These are phyloP conservation scores for Magnusiomyces paraingens DNA, from an alignment of 1,139 yeast genomes.

Conservation along the genomic window DNA sequence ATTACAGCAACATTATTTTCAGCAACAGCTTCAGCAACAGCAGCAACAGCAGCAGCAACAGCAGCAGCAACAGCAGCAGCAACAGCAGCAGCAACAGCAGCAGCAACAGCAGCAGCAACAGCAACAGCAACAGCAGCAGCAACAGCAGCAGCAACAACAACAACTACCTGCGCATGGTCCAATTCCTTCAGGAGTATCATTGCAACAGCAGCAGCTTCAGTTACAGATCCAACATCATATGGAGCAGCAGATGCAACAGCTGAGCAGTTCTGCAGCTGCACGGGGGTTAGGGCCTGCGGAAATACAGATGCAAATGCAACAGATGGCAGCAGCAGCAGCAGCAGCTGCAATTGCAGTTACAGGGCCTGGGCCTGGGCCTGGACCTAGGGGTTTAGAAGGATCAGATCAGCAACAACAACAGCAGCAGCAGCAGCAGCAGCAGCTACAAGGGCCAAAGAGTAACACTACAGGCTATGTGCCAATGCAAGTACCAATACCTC, in stretches of 20 bases:
- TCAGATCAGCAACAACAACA: conserved; percentile 7
- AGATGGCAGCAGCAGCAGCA: conserved; percentile 12
- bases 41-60: too few relatives aligned
- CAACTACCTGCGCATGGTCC: too few relatives aligned
- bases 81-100: too few relatives aligned
- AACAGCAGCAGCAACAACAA: too few relatives aligned
- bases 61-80: too few relatives aligned
- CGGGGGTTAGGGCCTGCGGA: background rate
- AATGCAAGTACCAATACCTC: background rate
- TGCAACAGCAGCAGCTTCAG: background rate
- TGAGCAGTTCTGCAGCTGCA: background rate
- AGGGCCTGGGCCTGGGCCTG: background rate
- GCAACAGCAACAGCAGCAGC: too few relatives aligned
- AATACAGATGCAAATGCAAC: background rate
- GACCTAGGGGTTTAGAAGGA: conserved; percentile 10
- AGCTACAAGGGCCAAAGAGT: background rate
- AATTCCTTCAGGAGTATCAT: too few relatives aligned
- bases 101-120: too few relatives aligned
- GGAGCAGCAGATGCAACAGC: background rate
- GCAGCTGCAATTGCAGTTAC: conserved; percentile 8
- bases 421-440: conserved; percentile 4
- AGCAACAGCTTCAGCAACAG: too few relatives aligned
- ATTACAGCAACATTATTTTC: too few relatives aligned
- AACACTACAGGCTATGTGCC: background rate
- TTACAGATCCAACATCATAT: background rate